phyloP scores from a whole-genome alignment of 2,329 filamentous ascomycete species.

The Fusarium udum region DNA sequence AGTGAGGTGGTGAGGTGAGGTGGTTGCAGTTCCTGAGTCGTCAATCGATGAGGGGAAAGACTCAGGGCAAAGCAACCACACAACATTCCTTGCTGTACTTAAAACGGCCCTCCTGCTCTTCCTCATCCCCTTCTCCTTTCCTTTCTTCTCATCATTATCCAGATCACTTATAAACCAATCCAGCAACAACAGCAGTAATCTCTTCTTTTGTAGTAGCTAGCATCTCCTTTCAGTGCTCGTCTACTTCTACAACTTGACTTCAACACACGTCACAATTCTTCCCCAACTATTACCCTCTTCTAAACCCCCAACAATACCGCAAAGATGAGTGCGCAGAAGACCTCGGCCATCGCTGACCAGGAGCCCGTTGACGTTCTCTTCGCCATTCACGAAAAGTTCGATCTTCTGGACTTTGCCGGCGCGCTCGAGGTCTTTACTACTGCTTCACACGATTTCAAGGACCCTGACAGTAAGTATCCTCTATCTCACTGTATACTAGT shows the following conservation, averaged over 20 bases:
- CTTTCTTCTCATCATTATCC: slow-evolving; percentile 39
- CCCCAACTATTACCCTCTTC: slow-evolving; percentile 35
- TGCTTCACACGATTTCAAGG: slow-evolving; percentile 63
- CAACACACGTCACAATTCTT: slow-evolving; percentile 30
- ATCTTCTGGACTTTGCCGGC: slow-evolving; percentile 67
- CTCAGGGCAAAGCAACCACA: slow-evolving; percentile 25
- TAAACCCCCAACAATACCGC: slow-evolving; percentile 43
- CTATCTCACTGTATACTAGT: not conserved
- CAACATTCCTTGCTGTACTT: slow-evolving; percentile 35
- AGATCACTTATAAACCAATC: slow-evolving; percentile 34
- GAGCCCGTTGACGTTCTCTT: slow-evolving; percentile 69
- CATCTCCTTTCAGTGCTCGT: slow-evolving; percentile 23
- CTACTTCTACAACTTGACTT: slow-evolving; percentile 18
- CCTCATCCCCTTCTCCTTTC: slow-evolving; percentile 35
- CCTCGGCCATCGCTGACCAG: slow-evolving; percentile 64
- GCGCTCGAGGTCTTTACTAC: slow-evolving; percentile 61
- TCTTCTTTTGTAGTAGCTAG: slow-evolving; percentile 17
- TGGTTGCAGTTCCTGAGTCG: slow-evolving; percentile 33
- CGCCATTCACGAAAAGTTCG: slow-evolving; percentile 68
- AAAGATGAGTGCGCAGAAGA: slow-evolving; percentile 68
- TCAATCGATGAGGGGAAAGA: slow-evolving; percentile 36
- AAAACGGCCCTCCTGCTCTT: slow-evolving; percentile 38
- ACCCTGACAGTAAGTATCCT: slow-evolving; percentile 57
- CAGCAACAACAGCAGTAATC: slow-evolving; percentile 28
- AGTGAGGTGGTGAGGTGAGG: slow-evolving; percentile 12